These are phyloP conservation scores for Candida frijolesensis DNA, from an alignment of 1,139 yeast species.

Conservation along the genomic window DNA sequence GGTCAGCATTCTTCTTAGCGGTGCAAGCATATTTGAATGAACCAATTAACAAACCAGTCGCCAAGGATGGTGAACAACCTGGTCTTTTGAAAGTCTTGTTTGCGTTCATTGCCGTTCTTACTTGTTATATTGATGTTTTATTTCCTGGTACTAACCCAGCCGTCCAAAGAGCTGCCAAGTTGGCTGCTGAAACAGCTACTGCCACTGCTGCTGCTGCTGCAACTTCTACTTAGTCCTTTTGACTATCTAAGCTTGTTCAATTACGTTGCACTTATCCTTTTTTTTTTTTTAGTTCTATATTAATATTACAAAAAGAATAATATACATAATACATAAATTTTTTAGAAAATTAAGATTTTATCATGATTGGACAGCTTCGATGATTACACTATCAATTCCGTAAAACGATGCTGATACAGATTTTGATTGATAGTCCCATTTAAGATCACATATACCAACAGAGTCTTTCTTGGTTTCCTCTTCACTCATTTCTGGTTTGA, in stretches of 20 bases:
- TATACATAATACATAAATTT: not conserved
- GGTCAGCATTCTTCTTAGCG: conserved; percentile 57
- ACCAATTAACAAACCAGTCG: conserved; percentile 41
- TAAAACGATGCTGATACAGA: conserved; percentile 43
- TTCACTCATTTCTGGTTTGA: conserved; percentile 18
- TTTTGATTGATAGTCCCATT: conserved; percentile 43
- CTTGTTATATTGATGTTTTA: conserved; percentile 55
- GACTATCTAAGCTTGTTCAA: not conserved
- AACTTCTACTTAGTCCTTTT: not conserved
- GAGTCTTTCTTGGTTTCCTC: conserved; percentile 11
- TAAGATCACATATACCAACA: conserved; percentile 42
- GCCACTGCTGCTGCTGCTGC: conserved; percentile 22
- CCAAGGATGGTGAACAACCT: conserved; percentile 34
- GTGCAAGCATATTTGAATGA: conserved; percentile 52
- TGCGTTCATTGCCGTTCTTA: conserved; percentile 46
- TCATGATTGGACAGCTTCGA: conserved; percentile 12
- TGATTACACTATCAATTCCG: conserved; percentile 43
- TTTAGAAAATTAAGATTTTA: not conserved
- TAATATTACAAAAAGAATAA: not conserved
- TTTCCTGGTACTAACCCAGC: conserved; percentile 41
- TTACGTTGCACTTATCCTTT: not conserved
- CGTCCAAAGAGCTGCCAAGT: conserved; percentile 23
- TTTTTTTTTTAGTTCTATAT: conserved; percentile 1
- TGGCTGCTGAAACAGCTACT: conserved; percentile 23
- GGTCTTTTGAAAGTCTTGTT: conserved; percentile 49